phyloP scores from a whole-genome alignment of 352 stramenopile species.

The Pythium sp. region DNA sequence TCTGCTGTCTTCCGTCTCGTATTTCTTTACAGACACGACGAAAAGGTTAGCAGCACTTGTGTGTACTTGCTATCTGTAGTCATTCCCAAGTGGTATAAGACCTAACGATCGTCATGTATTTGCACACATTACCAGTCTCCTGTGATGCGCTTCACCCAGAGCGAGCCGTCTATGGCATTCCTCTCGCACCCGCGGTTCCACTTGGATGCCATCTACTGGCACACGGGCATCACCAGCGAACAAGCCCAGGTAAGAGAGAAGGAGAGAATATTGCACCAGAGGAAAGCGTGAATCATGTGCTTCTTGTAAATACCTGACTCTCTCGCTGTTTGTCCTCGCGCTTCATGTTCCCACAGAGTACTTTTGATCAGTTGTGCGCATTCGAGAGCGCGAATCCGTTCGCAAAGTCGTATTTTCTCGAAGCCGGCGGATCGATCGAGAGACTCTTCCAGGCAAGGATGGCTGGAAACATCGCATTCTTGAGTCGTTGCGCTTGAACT shows the following conservation, averaged over 20 bases:
- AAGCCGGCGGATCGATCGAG: constrained; percentile 44
- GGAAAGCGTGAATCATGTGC: background rate
- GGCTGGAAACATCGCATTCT: constrained; percentile 6
- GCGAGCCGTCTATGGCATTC: constrained; percentile 23
- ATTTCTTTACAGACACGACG: constrained; percentile 13
- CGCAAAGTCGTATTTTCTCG: constrained; percentile 46
- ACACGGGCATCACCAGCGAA: constrained; percentile 30
- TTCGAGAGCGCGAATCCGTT: constrained; percentile 47
- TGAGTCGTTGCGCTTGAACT: constrained; percentile 3
- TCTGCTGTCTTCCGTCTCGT: constrained; percentile 8
- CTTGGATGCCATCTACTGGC: constrained; percentile 52
- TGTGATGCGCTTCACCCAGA: constrained; percentile 13
- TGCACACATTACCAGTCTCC: constrained; percentile 12
- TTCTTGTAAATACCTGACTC: background rate
- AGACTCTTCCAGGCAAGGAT: constrained; percentile 51
- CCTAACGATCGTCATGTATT: background rate
- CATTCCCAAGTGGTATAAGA: constrained; percentile 4
- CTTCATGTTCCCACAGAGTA: background rate
- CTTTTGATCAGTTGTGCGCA: constrained; percentile 44
- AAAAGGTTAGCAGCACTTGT: constrained; percentile 2
- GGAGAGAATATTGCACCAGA: too few species aligned
- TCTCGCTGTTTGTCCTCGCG: background rate
- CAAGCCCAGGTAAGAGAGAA: constrained; percentile 27
- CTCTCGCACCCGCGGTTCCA: constrained; percentile 28
- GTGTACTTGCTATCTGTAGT: background rate